Evolutionary conservation across 768 basidiomycete species (phyloP).

Genomic region (Kwoniella pini): DNA sequence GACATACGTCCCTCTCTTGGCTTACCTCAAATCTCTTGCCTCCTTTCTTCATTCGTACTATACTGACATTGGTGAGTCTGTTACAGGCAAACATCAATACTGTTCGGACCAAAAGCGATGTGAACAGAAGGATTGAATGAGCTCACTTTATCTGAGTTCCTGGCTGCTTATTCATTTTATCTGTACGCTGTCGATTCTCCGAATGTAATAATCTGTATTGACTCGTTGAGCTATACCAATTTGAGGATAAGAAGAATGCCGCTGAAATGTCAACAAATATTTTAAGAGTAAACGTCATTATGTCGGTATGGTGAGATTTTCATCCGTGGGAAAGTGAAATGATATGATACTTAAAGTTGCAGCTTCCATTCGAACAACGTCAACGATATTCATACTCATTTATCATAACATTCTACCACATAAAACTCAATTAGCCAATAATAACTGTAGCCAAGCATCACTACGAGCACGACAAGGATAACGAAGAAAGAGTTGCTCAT

Average conservation of each 20-base stretch:
- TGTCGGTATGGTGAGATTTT: no score
- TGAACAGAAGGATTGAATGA: not conserved
- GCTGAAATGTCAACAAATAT: no score
- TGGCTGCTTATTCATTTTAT: constrained; percentile 49
- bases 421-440: no score
- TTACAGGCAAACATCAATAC: not conserved
- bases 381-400: not conserved
- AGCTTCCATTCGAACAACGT: constrained; percentile 3
- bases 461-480: not conserved
- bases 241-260: no score
- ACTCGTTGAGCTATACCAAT: no score
- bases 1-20: constrained; percentile 1
- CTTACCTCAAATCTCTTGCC: constrained; percentile 97
- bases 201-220: no score
- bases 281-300: no score
- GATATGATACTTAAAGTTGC: not conserved
- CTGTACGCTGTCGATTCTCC: no score
- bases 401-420: no score
- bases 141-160: constrained; percentile 54
- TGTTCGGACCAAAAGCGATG: no score
- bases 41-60: constrained; percentile 93
- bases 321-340: constrained; percentile 8
- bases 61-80: constrained; percentile 94
- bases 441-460: no score
- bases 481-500: not conserved